Evolutionary conservation across 768 basidiomycete genomes (phyloP), one percentile per base, ranked within the genome.

Genomic region (Collybia sp.): DNA sequence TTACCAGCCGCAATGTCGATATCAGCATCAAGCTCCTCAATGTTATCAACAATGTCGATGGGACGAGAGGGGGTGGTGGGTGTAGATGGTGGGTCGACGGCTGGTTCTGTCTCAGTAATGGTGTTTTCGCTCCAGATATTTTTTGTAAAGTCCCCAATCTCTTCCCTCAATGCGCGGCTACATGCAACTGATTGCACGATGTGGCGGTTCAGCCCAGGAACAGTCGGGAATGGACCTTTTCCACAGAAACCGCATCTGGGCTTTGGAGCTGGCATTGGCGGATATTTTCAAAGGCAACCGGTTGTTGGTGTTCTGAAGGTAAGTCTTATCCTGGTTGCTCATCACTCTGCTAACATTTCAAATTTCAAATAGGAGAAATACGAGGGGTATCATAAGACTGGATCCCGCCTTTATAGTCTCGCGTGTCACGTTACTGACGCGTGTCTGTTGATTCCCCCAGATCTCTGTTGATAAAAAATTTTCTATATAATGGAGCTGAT

Each of bases 401-500:
- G n/a, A n/a, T n/a, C n/a, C 62, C 61, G 33, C 47, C 39, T 48
- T 69, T 64, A 44, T 69, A 18, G n/a, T 37, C 13, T 37, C 35
- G 35, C 35, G 35, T 37, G 17, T 37, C 35, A 37, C 35, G 35
- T 37, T 37, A 37, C 35, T 37, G 17, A 13, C 35, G 35, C 35
- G 10, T 37, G n/a, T 37, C 10, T 10, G 35, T 37, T 37, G 35
- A 37, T 37, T 34, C 17, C 17, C 17, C n/a, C 35, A 25, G 25
- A 18, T 37, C 35, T 13, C 17, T 37, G 35, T 37, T 37, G 35
- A 37, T 37, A n/a, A 18, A 6, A 18, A 37, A 18, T 37, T 37
- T 18, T 37, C 35, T 37, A 37, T 37, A n/a, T 37, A 37, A 37
- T 18, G n/a, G n/a, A 6, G n/a, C 13, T 37, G 6, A 37, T 37